Percentiles rank a stretch among this genome's conserved stretches.
These are phyloP conservation scores for Talaromyces marneffei DNA, from an alignment of 2,329 filamentous ascomycete species.

Conservation along the genomic window DNA sequence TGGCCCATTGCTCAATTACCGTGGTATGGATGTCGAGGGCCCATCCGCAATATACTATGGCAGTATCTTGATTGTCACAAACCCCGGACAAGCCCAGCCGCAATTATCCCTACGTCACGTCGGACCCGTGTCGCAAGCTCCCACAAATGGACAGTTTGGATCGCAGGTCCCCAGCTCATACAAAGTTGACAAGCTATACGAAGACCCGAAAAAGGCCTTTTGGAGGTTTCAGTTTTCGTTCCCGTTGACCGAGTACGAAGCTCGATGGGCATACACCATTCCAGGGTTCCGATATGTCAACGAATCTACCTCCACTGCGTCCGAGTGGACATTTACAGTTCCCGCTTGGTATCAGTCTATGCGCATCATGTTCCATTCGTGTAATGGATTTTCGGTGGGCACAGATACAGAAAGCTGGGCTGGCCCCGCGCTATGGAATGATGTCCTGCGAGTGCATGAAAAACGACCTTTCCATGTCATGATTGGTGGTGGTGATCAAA, in stretches of 20 bases:
- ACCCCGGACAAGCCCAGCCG: slow-evolving; percentile 59
- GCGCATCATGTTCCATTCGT: slow-evolving; percentile 65
- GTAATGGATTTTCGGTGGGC: slow-evolving; percentile 63
- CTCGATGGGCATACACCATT: slow-evolving; percentile 73
- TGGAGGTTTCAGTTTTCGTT: slow-evolving; percentile 54
- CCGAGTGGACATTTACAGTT: slow-evolving; percentile 49
- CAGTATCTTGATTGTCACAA: slow-evolving; percentile 77
- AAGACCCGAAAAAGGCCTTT: slow-evolving; percentile 55
- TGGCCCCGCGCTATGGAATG: slow-evolving; percentile 59
- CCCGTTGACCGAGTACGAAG: slow-evolving; percentile 66
- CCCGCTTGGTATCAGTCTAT: slow-evolving; percentile 58
- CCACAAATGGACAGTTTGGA: slow-evolving; percentile 18
- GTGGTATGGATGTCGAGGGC: slow-evolving; percentile 39
- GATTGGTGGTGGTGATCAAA: slow-evolving; percentile 88
- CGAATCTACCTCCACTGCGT: slow-evolving; percentile 48
- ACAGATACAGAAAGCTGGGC: slow-evolving; percentile 59
- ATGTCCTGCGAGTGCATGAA: slow-evolving; percentile 56
- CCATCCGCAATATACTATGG: slow-evolving; percentile 61
- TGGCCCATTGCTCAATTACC: slow-evolving; percentile 46
- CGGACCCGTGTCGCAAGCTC: slow-evolving; percentile 24
- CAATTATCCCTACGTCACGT: slow-evolving; percentile 48
- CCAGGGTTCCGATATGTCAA: slow-evolving; percentile 58
- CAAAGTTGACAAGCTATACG: slow-evolving; percentile 53
- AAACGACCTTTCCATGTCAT: slow-evolving; percentile 60
- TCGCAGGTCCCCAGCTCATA: slow-evolving; percentile 23